A percentile compares a stretch with the other conserved stretches of the same genome.
These are phyloP conservation scores for Aspergillus saccharolyticus DNA, from an alignment of 495 filamentous ascomycete genomes.

Conservation along the genomic window DNA sequence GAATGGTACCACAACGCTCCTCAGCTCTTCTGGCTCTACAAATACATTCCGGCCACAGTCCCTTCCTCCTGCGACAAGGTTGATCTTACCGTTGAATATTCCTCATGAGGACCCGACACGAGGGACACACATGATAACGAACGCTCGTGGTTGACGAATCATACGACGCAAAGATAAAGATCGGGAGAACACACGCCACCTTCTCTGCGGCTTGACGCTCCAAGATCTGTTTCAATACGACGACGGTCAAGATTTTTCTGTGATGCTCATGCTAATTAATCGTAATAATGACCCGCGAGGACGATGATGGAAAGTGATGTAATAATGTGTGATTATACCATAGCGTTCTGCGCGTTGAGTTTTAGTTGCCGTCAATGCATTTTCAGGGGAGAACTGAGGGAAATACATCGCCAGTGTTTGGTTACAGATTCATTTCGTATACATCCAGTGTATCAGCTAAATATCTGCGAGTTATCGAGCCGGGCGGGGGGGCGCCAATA, in stretches of 20 bases:
- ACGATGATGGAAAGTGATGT: neutral
- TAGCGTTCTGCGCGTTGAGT: neutral
- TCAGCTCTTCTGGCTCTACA: conserved; percentile 47
- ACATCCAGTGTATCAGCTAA: neutral
- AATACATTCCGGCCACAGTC: conserved; percentile 23
- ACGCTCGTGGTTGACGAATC: conserved; percentile 16
- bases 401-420: neutral
- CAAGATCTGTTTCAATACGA: conserved; percentile 10
- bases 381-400: neutral
- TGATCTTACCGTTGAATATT: conserved; percentile 27
- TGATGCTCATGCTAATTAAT: conserved; percentile 1
- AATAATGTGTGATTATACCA: neutral
- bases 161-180: conserved; percentile 8
- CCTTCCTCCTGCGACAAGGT: conserved; percentile 45
- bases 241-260: neutral
- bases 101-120: conserved; percentile 9
- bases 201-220: neutral
- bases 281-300: neutral
- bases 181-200: neutral
- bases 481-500: conserved; percentile 1
- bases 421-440: neutral
- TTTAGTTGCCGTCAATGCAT: neutral
- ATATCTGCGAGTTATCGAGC: neutral
- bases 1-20: conserved; percentile 52
- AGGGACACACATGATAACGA: neutral